Percentiles rank a stretch among this genome's conserved stretches.
Conservation (phyloP, 805 yeast species). For the Ogataea thermomethanolica region DNA sequence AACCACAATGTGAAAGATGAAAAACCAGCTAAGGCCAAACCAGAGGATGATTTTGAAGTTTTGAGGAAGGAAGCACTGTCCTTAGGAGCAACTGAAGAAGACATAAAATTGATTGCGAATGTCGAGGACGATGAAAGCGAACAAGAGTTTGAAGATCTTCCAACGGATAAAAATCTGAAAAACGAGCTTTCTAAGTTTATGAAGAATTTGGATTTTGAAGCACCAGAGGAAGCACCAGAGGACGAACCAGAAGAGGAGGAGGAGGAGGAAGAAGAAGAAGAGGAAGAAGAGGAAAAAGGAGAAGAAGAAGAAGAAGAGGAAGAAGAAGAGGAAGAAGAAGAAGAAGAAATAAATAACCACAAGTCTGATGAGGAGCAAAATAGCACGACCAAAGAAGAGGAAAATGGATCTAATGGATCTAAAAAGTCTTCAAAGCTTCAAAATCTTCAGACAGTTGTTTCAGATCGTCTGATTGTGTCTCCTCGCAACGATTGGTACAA, state of each 20-base stretch:
- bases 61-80: slow-evolving; percentile 72
- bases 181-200: slow-evolving; percentile 59
- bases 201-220: slow-evolving; percentile 63
- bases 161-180: slow-evolving; percentile 43
- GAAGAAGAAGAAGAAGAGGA: slow-evolving; percentile 39
- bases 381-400: slow-evolving; percentile 28
- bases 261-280: slow-evolving; percentile 35
- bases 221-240: slow-evolving; percentile 35
- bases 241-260: slow-evolving; percentile 22
- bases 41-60: slow-evolving; percentile 23
- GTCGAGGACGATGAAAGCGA: slow-evolving; percentile 47
- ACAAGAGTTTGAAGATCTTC: slow-evolving; percentile 46
- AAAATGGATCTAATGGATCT: slow-evolving; percentile 14
- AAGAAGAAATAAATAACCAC: slow-evolving; percentile 29
- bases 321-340: slow-evolving; percentile 34
- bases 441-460: slow-evolving; percentile 46
- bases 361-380: slow-evolving; percentile 17
- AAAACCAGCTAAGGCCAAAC: background rate
- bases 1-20: background rate
- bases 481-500: slow-evolving; percentile 76
- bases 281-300: slow-evolving; percentile 34
- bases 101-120: slow-evolving; percentile 59
- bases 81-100: slow-evolving; percentile 85
- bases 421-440: slow-evolving; percentile 32
- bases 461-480: slow-evolving; percentile 56